Percentiles rank a stretch among this genome's conserved stretches.
Evolutionary conservation across 108 stramenopile genomes (phyloP).

Genomic region (Schizochytrium sp.): DNA sequence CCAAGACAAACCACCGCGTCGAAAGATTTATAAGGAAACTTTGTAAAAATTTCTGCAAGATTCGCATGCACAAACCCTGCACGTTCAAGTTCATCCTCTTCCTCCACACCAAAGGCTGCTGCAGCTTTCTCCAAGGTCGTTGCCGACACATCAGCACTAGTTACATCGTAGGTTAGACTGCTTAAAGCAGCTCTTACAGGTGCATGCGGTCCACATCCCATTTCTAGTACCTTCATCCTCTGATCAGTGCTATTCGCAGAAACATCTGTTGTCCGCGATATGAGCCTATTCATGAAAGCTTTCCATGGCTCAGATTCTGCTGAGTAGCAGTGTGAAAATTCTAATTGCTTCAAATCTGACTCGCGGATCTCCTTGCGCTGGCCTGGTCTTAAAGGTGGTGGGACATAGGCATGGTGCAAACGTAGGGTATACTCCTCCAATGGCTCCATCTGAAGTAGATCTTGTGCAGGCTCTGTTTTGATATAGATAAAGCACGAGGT

Average conservation of each 20-base stretch:
- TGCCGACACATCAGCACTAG: neutral
- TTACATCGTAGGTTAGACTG: neutral
- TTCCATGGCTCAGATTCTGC: neutral
- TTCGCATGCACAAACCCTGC: neutral
- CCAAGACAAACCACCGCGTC: slow-evolving; percentile 17
- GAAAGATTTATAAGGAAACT: neutral
- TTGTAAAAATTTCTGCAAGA: neutral
- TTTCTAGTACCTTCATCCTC: neutral
- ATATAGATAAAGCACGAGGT: slow-evolving; percentile 27
- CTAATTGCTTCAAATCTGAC: too few relatives aligned
- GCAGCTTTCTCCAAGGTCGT: neutral
- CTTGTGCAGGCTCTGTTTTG: neutral
- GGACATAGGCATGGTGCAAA: slow-evolving; percentile 36
- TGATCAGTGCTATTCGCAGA: neutral
- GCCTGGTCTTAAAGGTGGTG: neutral
- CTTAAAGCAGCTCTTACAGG: neutral
- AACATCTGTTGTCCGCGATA: neutral
- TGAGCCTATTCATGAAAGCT: neutral
- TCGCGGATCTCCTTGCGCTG: too few relatives aligned
- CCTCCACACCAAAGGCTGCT: neutral
- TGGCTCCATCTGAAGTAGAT: neutral
- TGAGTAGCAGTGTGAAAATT: neutral
- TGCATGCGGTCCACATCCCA: neutral
- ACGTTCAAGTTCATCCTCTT: neutral
- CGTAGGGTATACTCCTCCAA: slow-evolving; percentile 9